Percentiles rank a stretch among this genome's conserved stretches.
phyloP scores from a whole-genome alignment of 495 filamentous ascomycete genomes.

The Hyaloscypha hepaticicola region DNA sequence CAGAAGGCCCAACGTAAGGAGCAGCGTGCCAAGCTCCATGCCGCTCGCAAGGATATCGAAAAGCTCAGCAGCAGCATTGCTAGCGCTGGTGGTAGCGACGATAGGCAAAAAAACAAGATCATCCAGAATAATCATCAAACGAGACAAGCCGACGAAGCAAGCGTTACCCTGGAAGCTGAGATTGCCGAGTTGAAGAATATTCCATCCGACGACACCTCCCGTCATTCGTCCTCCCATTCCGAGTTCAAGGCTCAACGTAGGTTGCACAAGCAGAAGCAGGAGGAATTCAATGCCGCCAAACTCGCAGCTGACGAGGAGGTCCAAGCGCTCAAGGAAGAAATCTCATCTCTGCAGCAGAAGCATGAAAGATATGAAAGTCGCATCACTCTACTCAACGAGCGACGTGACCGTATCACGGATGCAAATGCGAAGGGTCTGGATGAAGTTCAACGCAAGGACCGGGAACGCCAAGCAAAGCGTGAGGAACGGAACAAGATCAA shows the following conservation, averaged over 20 bases:
- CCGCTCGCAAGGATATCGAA: conserved; percentile 77
- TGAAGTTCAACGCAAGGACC: conserved; percentile 68
- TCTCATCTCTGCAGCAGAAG: conserved; percentile 65
- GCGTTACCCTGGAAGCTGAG: conserved; percentile 57
- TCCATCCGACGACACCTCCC: conserved; percentile 52
- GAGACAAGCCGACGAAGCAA: conserved; percentile 78
- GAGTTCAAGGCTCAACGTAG: conserved; percentile 50
- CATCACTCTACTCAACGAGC: conserved; percentile 71
- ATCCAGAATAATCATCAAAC: conserved; percentile 75
- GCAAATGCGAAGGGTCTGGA: conserved; percentile 74
- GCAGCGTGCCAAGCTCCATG: conserved; percentile 67
- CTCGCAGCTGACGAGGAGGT: conserved; percentile 62
- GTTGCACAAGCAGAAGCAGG: conserved; percentile 56
- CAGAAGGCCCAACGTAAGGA: conserved; percentile 77
- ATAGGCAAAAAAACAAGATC: conserved; percentile 75
- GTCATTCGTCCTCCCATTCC: conserved; percentile 11
- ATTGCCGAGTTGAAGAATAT: conserved; percentile 61
- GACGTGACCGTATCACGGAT: conserved; percentile 73
- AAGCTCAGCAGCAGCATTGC: conserved; percentile 63
- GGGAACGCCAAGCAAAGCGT: conserved; percentile 64
- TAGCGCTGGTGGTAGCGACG: conserved; percentile 77
- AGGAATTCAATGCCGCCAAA: conserved; percentile 61
- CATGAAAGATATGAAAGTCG: conserved; percentile 75
- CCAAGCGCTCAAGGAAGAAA: conserved; percentile 63
- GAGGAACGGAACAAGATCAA: conserved; percentile 63